These are phyloP conservation scores for Beverwykella pulmonaria DNA, from an alignment of 495 filamentous ascomycete species.

Conservation along the genomic window DNA sequence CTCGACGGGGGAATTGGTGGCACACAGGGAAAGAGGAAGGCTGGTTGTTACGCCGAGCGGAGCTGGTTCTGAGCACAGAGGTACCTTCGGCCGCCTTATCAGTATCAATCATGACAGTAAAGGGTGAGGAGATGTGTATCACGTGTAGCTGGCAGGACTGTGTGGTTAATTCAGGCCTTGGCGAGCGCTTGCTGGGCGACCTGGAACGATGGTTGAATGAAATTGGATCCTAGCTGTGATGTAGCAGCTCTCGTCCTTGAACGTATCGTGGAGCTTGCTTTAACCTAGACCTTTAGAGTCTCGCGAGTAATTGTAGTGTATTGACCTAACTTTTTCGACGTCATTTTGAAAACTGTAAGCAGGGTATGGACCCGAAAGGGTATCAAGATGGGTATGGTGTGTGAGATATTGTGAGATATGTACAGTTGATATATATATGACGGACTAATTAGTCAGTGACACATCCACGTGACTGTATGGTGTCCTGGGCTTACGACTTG, in stretches of 20 bases:
- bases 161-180: conserved; percentile 15
- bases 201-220: conserved; percentile 20
- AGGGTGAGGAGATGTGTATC: conserved; percentile 18
- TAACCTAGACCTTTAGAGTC: not conserved
- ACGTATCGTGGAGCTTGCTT: not conserved
- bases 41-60: conserved; percentile 21
- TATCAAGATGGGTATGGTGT: no score
- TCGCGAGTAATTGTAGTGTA: no score
- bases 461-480: no score
- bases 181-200: conserved; percentile 14
- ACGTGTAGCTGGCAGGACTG: conserved; percentile 26
- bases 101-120: conserved; percentile 27
- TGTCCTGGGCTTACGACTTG: no score
- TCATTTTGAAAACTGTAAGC: no score
- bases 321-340: no score
- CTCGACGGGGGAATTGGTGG: conserved; percentile 9
- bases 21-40: conserved; percentile 3
- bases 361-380: no score
- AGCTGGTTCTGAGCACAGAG: conserved; percentile 20
- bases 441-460: no score
- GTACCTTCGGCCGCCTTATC: conserved; percentile 14
- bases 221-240: conserved; percentile 7
- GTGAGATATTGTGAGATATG: no score
- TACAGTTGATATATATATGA: no score
- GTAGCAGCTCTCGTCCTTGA: not conserved